Percentiles rank a stretch among this genome's conserved stretches.
Evolutionary conservation across 805 yeast genomes (phyloP).

Genomic region (Spathaspora girioi): DNA sequence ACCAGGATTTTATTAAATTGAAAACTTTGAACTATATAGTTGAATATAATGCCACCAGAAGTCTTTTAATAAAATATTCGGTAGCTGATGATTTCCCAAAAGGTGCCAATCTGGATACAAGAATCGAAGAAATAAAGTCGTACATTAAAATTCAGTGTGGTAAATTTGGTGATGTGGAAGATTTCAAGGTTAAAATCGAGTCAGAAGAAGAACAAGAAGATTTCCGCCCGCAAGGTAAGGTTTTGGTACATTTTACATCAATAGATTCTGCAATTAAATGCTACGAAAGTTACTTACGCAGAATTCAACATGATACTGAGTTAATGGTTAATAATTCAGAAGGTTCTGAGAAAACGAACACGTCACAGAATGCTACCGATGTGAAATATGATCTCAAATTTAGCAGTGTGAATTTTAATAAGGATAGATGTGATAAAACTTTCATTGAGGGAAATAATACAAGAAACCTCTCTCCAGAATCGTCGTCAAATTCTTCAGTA

Average conservation of each 20-base stretch:
- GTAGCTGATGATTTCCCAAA: neutral
- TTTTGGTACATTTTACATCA: constrained; percentile 37
- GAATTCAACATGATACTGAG: constrained; percentile 19
- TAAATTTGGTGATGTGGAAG: constrained; percentile 41
- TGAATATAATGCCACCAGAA: constrained; percentile 38
- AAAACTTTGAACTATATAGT: constrained; percentile 39
- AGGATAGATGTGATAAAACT: constrained; percentile 38
- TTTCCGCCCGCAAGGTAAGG: neutral
- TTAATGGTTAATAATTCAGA: constrained; percentile 2
- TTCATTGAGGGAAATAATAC: constrained; percentile 4
- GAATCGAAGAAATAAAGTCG: constrained; percentile 2
- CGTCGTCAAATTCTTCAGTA: neutral
- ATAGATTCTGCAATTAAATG: constrained; percentile 45
- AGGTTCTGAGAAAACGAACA: constrained; percentile 4
- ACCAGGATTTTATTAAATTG: constrained; percentile 33
- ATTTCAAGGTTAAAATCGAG: constrained; percentile 18
- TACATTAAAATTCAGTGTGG: constrained; percentile 26
- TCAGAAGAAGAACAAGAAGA: neutral
- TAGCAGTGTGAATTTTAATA: constrained; percentile 20
- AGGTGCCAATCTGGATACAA: neutral
- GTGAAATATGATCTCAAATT: constrained; percentile 13
- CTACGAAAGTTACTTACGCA: constrained; percentile 29
- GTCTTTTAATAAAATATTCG: constrained; percentile 15
- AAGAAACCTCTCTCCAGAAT: neutral
- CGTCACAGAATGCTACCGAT: constrained; percentile 1